A percentile compares a stretch with the other conserved stretches of the same genome.
Conservation (phyloP, 2,329 filamentous ascomycete genomes). For the Didymella pinodella region DNA sequence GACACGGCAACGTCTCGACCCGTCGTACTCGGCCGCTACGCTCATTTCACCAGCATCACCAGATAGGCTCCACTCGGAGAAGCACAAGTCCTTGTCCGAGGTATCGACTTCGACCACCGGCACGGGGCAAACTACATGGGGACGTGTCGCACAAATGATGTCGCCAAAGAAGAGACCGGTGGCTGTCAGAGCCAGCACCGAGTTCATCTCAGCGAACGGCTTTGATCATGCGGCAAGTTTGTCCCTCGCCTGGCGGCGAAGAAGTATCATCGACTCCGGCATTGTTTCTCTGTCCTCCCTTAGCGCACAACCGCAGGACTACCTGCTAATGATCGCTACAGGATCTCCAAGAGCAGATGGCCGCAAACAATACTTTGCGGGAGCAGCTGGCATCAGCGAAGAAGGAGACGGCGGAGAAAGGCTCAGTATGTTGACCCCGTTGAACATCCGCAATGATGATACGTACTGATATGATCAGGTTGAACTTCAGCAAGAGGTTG, state of each 20-base stretch:
- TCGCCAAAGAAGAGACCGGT: constrained; percentile 31
- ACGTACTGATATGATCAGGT: constrained; percentile 25
- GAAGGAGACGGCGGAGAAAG: constrained; percentile 47
- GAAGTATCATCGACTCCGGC: constrained; percentile 37
- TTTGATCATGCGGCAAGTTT: constrained; percentile 43
- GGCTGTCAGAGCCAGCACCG: constrained; percentile 28
- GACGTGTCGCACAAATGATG: constrained; percentile 33
- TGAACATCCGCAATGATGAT: not conserved
- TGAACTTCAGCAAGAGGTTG: constrained; percentile 59
- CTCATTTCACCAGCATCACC: constrained; percentile 31
- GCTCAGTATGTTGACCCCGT: constrained; percentile 40
- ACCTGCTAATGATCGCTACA: constrained; percentile 31
- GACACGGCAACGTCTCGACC: constrained; percentile 28
- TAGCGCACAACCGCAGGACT: constrained; percentile 16
- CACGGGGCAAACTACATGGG: constrained; percentile 39
- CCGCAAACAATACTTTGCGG: constrained; percentile 34
- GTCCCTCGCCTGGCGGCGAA: constrained; percentile 37
- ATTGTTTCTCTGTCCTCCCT: constrained; percentile 16
- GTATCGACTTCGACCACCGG: constrained; percentile 32
- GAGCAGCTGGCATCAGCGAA: constrained; percentile 45
- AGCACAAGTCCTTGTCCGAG: constrained; percentile 32
- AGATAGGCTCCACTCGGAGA: constrained; percentile 14
- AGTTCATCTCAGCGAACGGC: constrained; percentile 24
- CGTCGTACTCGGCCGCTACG: constrained; percentile 35
- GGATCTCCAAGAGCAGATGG: constrained; percentile 46